phyloP scores from a whole-genome alignment of 1,284 basidiomycete species.

The Marasmius fiardii region DNA sequence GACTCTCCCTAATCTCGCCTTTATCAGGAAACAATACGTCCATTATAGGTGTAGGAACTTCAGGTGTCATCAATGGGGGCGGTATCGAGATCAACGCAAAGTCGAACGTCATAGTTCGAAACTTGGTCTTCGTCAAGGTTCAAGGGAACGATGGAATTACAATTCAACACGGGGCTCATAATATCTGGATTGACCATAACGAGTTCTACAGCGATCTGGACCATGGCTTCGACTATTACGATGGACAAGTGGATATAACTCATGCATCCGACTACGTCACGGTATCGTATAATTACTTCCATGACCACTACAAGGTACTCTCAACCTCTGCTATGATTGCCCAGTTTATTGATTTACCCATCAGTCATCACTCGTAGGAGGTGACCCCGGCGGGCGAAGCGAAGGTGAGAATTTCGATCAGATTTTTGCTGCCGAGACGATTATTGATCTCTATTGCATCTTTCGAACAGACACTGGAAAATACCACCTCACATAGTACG shows the following conservation, averaged over 20 bases:
- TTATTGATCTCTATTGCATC: no score
- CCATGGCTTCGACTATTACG: slow-evolving; percentile 23
- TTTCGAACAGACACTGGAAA: slow-evolving; percentile 19
- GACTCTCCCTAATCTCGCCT: background rate
- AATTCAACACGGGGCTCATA: slow-evolving; percentile 14
- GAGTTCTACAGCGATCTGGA: slow-evolving; percentile 22
- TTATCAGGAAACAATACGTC: slow-evolving; percentile 19
- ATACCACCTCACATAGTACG: slow-evolving; percentile 24
- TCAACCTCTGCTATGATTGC: background rate
- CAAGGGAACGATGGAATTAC: slow-evolving; percentile 20
- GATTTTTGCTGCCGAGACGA: background rate
- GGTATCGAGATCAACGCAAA: slow-evolving; percentile 20
- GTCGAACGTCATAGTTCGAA: slow-evolving; percentile 22
- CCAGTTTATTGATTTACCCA: background rate
- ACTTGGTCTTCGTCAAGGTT: slow-evolving; percentile 23
- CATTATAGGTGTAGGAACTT: slow-evolving; percentile 21
- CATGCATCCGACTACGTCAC: slow-evolving; percentile 22
- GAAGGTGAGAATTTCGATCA: slow-evolving; percentile 14
- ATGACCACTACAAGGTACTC: slow-evolving; percentile 22
- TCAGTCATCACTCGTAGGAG: slow-evolving; percentile 21
- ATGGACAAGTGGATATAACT: slow-evolving; percentile 21
- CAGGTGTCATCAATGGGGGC: slow-evolving; percentile 21
- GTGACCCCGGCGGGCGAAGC: slow-evolving; percentile 16
- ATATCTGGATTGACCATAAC: slow-evolving; percentile 24
- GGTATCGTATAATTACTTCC: slow-evolving; percentile 22